Evolutionary conservation across 306 rosid species (phyloP).

Genomic region (Betula pendula): DNA sequence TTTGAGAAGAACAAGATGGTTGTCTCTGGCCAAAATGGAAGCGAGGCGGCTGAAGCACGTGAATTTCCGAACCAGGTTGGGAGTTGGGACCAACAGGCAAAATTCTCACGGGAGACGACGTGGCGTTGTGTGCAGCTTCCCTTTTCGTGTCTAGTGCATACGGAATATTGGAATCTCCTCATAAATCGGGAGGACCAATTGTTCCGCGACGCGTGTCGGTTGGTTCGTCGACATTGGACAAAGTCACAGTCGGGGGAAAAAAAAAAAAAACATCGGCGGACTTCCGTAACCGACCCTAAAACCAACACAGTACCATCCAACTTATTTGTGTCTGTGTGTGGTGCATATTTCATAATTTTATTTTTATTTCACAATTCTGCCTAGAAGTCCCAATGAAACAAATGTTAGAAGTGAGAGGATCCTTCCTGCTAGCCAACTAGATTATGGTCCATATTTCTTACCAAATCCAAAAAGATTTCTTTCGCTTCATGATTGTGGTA

Average conservation of each 20-base stretch:
- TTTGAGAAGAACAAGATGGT: no score
- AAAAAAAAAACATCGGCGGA: background rate
- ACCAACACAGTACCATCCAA: background rate
- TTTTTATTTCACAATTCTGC: no score
- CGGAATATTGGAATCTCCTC: background rate
- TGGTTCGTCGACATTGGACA: background rate
- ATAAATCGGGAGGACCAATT: background rate
- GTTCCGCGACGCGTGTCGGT: constrained; percentile 2
- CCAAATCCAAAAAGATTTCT: background rate
- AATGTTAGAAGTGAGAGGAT: no score
- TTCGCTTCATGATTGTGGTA: background rate
- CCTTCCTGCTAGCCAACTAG: no score
- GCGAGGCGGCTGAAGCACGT: background rate
- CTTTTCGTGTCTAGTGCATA: background rate
- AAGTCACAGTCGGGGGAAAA: background rate
- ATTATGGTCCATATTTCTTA: no score
- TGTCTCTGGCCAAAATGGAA: background rate
- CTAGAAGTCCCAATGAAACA: no score
- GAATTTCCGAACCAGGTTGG: background rate
- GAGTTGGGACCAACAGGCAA: background rate
- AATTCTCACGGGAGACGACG: background rate
- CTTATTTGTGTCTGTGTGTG: background rate
- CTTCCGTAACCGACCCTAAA: background rate
- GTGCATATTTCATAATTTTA: no score
- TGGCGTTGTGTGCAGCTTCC: background rate